These are phyloP conservation scores for Microsporum audouinii DNA, from an alignment of 2,329 filamentous ascomycete species.

Conservation along the genomic window DNA sequence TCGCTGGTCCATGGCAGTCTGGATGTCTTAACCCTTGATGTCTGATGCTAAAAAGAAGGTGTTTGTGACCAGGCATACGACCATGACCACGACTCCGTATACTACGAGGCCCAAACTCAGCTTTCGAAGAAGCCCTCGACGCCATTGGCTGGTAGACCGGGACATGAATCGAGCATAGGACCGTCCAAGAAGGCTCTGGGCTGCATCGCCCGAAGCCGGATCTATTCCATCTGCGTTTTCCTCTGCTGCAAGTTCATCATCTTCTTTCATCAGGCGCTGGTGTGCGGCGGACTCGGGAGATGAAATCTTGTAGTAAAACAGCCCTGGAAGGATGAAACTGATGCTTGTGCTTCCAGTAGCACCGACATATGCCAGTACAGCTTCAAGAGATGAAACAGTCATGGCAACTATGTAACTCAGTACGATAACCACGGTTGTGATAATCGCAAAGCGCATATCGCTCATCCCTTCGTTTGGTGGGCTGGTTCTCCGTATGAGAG, in stretches of 20 bases:
- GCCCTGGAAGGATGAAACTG: constrained; percentile 86
- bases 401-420: constrained; percentile 79
- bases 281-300: constrained; percentile 77
- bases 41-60: constrained; percentile 62
- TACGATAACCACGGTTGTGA: constrained; percentile 77
- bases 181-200: constrained; percentile 25
- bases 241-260: constrained; percentile 55
- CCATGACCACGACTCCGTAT: constrained; percentile 82
- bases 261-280: constrained; percentile 77
- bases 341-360: constrained; percentile 91
- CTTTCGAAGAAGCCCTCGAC: constrained; percentile 53
- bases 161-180: constrained; percentile 44
- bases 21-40: not conserved
- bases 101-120: constrained; percentile 63
- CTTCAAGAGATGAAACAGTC: constrained; percentile 78
- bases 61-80: constrained; percentile 75
- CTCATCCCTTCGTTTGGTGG: constrained; percentile 49
- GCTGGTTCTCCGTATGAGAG: constrained; percentile 24
- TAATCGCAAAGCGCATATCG: constrained; percentile 75
- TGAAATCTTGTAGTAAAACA: constrained; percentile 98
- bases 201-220: constrained; percentile 12
- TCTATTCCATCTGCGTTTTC: constrained; percentile 23
- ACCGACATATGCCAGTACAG: constrained; percentile 88
- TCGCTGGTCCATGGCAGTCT: not conserved
- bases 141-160: constrained; percentile 54